phyloP scores from a whole-genome alignment of 768 basidiomycete species.

The Pleurotus tuber-regium region DNA sequence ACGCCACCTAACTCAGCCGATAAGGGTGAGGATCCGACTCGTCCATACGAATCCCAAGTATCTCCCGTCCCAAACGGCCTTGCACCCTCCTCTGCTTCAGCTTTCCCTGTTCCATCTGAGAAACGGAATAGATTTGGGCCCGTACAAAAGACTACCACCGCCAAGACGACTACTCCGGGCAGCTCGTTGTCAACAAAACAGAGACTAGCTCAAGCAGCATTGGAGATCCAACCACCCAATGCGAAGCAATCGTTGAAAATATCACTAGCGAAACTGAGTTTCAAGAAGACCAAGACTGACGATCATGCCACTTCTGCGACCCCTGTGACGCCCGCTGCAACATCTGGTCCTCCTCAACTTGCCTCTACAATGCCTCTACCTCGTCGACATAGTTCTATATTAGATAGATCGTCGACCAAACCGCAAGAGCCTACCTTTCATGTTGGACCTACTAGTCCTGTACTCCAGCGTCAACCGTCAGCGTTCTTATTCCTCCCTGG shows the following conservation, averaged over 20 bases:
- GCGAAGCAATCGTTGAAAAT: constrained; percentile 12
- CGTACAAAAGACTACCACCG: constrained; percentile 17
- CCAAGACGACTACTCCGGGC: constrained; percentile 18
- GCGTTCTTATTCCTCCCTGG: neutral
- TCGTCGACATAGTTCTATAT: neutral
- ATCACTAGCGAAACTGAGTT: constrained; percentile 30
- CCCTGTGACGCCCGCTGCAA: constrained; percentile 8
- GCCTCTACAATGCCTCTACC: constrained; percentile 5
- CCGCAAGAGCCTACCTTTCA: neutral
- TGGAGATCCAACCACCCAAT: constrained; percentile 35
- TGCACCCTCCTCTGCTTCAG: constrained; percentile 12
- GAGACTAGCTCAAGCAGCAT: constrained; percentile 39
- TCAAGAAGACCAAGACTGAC: constrained; percentile 37
- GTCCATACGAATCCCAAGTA: neutral
- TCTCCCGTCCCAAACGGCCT: neutral
- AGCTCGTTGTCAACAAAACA: constrained; percentile 51
- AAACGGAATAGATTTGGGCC: constrained; percentile 19
- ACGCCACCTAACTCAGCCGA: neutral
- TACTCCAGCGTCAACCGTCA: neutral
- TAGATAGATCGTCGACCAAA: neutral
- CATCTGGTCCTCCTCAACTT: neutral
- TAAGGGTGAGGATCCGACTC: neutral
- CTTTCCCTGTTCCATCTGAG: constrained; percentile 16
- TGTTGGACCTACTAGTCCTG: neutral
- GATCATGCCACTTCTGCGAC: constrained; percentile 8